A percentile compares a stretch with the other conserved stretches of the same genome.
phyloP scores from a whole-genome alignment of 148 eudicot species.

The Beta vulgaris region DNA sequence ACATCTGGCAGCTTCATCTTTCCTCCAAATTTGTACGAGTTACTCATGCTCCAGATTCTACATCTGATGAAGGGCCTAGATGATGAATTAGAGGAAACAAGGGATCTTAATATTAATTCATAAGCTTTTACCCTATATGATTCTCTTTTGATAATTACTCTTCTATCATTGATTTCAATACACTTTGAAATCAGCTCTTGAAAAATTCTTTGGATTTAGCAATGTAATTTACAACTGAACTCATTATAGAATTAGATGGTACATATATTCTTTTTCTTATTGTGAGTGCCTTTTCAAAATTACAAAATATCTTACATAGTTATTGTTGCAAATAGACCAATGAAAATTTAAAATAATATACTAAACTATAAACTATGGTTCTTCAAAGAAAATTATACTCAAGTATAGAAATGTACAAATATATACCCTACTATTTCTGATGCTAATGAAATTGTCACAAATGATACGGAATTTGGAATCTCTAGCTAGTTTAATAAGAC shows the following conservation, averaged over 20 bases:
- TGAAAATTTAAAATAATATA: too few species aligned
- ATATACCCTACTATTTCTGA: too few species aligned
- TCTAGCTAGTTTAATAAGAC: too few species aligned
- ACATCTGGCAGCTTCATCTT: slow-evolving; percentile 62
- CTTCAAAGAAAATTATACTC: too few species aligned
- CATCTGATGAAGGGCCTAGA: slow-evolving; percentile 6
- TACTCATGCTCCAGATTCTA: slow-evolving; percentile 14
- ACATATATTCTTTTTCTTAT: neutral
- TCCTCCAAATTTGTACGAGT: slow-evolving; percentile 35
- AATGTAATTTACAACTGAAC: slow-evolving; percentile 20
- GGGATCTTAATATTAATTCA: neutral
- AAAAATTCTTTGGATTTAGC: slow-evolving; percentile 17
- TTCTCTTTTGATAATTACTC: slow-evolving; percentile 1
- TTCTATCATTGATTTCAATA: slow-evolving; percentile 7
- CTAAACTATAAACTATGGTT: too few species aligned
- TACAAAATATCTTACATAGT: too few species aligned
- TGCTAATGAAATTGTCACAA: too few species aligned
- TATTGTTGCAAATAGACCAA: too few species aligned
- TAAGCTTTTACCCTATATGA: neutral
- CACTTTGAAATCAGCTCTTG: slow-evolving; percentile 5
- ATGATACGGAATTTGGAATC: too few species aligned
- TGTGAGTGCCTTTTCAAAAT: neutral
- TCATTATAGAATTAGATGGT: slow-evolving; percentile 2
- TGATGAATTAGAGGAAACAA: neutral
- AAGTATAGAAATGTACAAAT: too few species aligned